Percentiles rank a stretch among this genome's conserved stretches.
Evolutionary conservation across 805 yeast species (phyloP).

Genomic region (Candida tibetensis): DNA sequence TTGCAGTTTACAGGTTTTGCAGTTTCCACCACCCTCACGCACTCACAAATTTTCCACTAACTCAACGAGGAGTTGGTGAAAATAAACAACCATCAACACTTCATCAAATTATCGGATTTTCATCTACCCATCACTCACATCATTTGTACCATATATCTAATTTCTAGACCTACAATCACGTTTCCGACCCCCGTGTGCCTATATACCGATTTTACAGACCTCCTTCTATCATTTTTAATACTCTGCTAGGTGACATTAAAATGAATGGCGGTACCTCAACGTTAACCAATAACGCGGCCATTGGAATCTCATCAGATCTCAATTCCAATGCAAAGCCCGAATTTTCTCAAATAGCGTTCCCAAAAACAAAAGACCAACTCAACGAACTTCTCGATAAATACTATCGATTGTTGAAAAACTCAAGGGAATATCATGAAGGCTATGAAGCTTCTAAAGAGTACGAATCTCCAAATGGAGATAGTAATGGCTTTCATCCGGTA

Average conservation of each 20-base stretch:
- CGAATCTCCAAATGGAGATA: constrained; percentile 3
- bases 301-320: not conserved
- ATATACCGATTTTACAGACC: not conserved
- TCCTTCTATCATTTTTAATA: too few relatives aligned
- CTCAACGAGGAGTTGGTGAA: not conserved
- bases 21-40: not conserved
- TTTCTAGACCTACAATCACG: not conserved
- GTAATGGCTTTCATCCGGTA: too few relatives aligned
- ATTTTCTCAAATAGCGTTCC: constrained; percentile 8
- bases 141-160: not conserved
- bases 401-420: constrained; percentile 16
- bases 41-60: not conserved
- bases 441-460: constrained; percentile 12
- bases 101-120: not conserved
- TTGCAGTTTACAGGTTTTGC: not conserved
- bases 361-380: constrained; percentile 26
- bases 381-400: constrained; percentile 26
- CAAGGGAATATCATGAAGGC: constrained; percentile 18
- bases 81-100: not conserved
- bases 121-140: not conserved
- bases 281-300: not conserved
- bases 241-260: too few relatives aligned
- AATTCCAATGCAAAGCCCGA: not conserved
- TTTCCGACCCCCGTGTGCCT: not conserved
- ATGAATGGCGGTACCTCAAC: not conserved